These are phyloP conservation scores for Pleurozium schreberi DNA, from an alignment of 225 moss, liverwort and hornwort species.

Conservation along the genomic window DNA sequence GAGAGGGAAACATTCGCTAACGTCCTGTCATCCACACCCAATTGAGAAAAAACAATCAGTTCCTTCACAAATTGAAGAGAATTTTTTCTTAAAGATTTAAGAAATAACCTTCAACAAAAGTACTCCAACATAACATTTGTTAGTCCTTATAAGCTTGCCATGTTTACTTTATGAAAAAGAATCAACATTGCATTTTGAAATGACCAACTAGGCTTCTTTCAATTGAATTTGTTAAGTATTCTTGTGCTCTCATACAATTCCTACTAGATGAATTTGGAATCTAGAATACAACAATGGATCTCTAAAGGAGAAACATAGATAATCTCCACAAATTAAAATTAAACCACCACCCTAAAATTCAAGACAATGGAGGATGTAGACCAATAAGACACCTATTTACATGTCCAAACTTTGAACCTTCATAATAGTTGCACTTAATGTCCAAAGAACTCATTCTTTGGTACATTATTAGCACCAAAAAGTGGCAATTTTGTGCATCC, in stretches of 20 bases:
- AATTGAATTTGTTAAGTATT: background rate
- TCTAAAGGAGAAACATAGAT: background rate
- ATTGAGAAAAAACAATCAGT: background rate
- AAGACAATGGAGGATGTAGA: background rate
- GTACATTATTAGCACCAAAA: no score
- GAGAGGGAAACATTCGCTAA: background rate
- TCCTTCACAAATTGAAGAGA: background rate
- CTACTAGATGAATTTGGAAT: background rate
- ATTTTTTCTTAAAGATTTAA: no score
- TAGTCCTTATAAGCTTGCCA: no score
- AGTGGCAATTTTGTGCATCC: no score
- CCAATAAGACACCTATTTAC: no score
- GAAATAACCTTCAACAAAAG: background rate
- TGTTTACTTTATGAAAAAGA: background rate
- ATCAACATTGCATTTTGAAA: background rate
- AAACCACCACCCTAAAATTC: background rate
- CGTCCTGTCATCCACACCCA: background rate
- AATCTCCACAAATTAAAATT: background rate
- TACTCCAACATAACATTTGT: background rate
- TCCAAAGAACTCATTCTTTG: no score
- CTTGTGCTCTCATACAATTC: no score
- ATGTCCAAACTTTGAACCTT: no score
- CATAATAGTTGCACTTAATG: no score
- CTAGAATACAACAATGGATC: background rate
- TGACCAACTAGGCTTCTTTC: background rate